phyloP scores from a whole-genome alignment of 1,284 basidiomycete species.

The Malassezia japonica region DNA sequence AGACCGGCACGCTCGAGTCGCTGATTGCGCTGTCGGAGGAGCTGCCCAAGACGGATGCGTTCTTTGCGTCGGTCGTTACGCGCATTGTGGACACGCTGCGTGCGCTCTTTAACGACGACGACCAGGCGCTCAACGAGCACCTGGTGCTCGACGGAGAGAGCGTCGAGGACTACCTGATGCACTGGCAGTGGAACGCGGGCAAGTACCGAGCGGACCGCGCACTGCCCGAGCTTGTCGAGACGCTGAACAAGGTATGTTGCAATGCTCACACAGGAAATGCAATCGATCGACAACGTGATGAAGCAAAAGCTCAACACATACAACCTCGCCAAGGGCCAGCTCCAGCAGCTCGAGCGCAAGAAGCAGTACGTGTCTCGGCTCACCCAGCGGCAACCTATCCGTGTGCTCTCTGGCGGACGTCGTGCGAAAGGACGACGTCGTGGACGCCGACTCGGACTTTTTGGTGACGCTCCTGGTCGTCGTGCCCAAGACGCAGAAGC shows the following conservation, averaged over 20 bases:
- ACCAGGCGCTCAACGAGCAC: constrained; percentile 70
- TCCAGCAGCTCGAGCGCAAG: constrained; percentile 89
- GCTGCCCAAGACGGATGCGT: constrained; percentile 80
- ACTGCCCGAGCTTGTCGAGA: constrained; percentile 69
- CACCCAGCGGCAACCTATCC: constrained; percentile 76
- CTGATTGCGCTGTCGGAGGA: constrained; percentile 84
- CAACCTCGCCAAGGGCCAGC: constrained; percentile 82
- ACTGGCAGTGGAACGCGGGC: constrained; percentile 68
- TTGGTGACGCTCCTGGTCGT: constrained; percentile 86
- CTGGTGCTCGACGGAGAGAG: constrained; percentile 69
- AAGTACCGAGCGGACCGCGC: constrained; percentile 72
- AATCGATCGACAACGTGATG: constrained; percentile 50
- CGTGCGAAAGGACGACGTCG: constrained; percentile 70
- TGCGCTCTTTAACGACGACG: constrained; percentile 79
- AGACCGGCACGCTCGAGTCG: constrained; percentile 85
- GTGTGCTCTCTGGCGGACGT: constrained; percentile 76
- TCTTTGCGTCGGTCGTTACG: constrained; percentile 74
- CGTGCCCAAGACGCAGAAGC: constrained; percentile 75
- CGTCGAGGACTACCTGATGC: constrained; percentile 69
- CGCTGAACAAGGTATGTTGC: constrained; percentile 65
- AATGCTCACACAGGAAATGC: constrained; percentile 31
- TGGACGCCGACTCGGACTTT: constrained; percentile 74
- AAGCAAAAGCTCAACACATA: constrained; percentile 77
- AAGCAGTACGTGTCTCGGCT: constrained; percentile 59
- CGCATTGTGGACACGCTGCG: constrained; percentile 92